These are phyloP conservation scores for Paecilomyces sp. DNA, from an alignment of 2,329 filamentous ascomycete species.

Conservation along the genomic window DNA sequence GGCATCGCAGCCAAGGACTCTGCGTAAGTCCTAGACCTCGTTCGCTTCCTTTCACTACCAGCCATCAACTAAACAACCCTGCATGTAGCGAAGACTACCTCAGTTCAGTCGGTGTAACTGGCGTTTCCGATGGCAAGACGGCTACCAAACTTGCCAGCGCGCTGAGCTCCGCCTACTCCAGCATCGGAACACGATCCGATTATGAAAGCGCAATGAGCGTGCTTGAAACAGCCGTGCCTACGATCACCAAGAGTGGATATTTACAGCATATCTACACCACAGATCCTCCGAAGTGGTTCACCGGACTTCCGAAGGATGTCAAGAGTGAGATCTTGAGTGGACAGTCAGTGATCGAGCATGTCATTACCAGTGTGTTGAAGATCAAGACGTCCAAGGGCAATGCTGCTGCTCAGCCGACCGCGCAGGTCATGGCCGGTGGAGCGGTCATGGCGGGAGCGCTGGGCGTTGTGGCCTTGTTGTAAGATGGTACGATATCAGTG, in stretches of 20 bases:
- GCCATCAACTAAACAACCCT: neutral
- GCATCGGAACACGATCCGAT: neutral
- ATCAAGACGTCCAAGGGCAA: neutral
- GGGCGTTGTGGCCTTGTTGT: neutral
- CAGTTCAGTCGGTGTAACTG: neutral
- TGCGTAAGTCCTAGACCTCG: neutral
- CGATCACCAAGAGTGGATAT: neutral
- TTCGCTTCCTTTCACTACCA: neutral
- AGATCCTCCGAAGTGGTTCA: neutral
- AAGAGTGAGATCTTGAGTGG: neutral
- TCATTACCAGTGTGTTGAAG: neutral
- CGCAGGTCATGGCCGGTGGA: neutral
- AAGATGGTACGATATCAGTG: too few species aligned
- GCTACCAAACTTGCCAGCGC: neutral
- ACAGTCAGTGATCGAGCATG: neutral
- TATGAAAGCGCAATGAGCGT: neutral
- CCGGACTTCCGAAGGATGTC: neutral
- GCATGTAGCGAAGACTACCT: neutral
- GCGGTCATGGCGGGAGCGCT: neutral
- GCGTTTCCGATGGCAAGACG: neutral
- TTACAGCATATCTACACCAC: neutral
- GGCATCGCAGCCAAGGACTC: neutral
- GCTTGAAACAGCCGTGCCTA: neutral
- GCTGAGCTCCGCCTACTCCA: neutral
- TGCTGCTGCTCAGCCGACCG: neutral